Percentiles rank a stretch among this genome's conserved stretches.
Evolutionary conservation across 768 basidiomycete genomes (phyloP).

Genomic region (Mycena sanguinolenta): DNA sequence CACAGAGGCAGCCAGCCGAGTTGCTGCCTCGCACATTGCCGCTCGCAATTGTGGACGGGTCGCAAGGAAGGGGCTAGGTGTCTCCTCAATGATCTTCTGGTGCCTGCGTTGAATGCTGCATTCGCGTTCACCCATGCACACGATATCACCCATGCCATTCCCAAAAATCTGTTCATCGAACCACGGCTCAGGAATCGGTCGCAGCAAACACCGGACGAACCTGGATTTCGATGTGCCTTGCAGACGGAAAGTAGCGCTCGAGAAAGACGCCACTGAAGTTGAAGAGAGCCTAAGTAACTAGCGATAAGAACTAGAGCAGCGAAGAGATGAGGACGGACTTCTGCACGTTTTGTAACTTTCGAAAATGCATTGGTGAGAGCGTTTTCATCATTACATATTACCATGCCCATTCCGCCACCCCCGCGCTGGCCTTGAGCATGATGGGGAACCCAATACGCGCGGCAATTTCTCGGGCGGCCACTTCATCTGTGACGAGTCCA

Average conservation of each 20-base stretch:
- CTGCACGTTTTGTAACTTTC: slow-evolving; percentile 55
- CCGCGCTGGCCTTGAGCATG: slow-evolving; percentile 76
- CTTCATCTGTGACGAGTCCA: slow-evolving; percentile 51
- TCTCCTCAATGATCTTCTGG: slow-evolving; percentile 82
- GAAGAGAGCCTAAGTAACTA: slow-evolving; percentile 59
- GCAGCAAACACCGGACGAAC: slow-evolving; percentile 46
- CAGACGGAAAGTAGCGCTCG: slow-evolving; percentile 68
- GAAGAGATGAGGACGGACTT: slow-evolving; percentile 48
- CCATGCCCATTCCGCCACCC: slow-evolving; percentile 79
- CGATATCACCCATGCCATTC: slow-evolving; percentile 67
- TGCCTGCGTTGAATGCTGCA: slow-evolving; percentile 78
- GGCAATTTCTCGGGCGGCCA: slow-evolving; percentile 41
- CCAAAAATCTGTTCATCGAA: slow-evolving; percentile 68
- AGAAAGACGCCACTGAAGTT: slow-evolving; percentile 65
- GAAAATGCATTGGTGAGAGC: slow-evolving; percentile 55
- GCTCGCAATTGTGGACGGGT: slow-evolving; percentile 60
- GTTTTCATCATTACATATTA: slow-evolving; percentile 59
- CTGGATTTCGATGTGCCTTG: slow-evolving; percentile 78
- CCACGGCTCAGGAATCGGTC: neutral
- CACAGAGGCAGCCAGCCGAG: slow-evolving; percentile 61
- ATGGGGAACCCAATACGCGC: slow-evolving; percentile 70
- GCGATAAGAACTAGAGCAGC: neutral
- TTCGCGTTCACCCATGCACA: slow-evolving; percentile 79
- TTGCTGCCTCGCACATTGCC: slow-evolving; percentile 67
- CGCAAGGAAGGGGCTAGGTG: slow-evolving; percentile 70